Conservation (phyloP, 1,284 basidiomycete species). For the Porodaedalea pini region DNA sequence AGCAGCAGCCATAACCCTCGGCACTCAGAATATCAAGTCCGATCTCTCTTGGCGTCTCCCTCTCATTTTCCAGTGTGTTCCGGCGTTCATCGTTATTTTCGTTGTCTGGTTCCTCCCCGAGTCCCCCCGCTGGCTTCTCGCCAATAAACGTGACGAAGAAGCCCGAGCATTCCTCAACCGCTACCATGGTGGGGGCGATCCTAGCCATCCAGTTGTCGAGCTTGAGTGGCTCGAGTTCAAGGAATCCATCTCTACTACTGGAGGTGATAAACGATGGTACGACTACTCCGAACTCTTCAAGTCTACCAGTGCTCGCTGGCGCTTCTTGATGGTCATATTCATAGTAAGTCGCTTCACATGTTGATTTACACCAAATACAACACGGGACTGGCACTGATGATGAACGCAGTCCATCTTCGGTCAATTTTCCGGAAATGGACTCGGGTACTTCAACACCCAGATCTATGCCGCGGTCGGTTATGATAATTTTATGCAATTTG, state of each 20-base stretch:
- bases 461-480: conserved; percentile 24
- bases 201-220: conserved; percentile 42
- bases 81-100: conserved; percentile 43
- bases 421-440: conserved; percentile 50
- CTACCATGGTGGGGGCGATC: conserved; percentile 50
- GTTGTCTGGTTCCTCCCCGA: conserved; percentile 54
- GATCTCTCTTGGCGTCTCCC: conserved; percentile 58
- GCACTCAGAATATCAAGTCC: conserved; percentile 44
- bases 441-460: conserved; percentile 42
- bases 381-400: background rate
- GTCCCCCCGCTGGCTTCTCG: conserved; percentile 61
- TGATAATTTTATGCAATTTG: conserved; percentile 38
- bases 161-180: conserved; percentile 46
- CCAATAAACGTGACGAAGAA: conserved; percentile 46
- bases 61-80: conserved; percentile 51
- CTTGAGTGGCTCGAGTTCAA: conserved; percentile 58
- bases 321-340: conserved; percentile 45
- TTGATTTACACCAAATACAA: background rate
- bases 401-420: conserved; percentile 42
- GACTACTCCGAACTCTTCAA: conserved; percentile 48
- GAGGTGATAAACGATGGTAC: conserved; percentile 62
- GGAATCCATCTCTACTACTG: conserved; percentile 48
- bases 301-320: conserved; percentile 44
- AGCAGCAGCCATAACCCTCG: conserved; percentile 43
- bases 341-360: conserved; percentile 30